Conservation (phyloP, 306 rosid species). For the Fagus crenata region DNA sequence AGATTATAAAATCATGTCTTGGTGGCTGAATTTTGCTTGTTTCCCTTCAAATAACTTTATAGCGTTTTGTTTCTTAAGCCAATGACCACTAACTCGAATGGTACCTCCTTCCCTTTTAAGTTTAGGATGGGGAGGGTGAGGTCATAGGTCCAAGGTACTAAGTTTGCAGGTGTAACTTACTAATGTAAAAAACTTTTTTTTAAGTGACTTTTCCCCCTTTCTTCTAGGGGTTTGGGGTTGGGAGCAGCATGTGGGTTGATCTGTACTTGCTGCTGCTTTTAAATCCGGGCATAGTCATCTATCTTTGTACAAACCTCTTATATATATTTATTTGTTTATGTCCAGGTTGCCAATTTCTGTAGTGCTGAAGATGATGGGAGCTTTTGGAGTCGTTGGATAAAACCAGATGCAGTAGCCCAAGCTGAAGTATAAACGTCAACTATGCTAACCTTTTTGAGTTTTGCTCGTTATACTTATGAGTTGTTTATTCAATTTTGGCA, state of each 20-base stretch:
- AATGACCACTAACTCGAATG: not conserved
- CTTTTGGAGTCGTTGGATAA: slow-evolving; percentile 99
- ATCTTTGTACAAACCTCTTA: not conserved
- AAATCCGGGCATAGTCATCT: not conserved
- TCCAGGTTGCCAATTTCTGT: slow-evolving; percentile 88
- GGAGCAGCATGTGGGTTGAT: slow-evolving; percentile 1
- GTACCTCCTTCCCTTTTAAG: not conserved
- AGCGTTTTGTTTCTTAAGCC: not conserved
- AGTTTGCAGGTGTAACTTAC: not conserved
- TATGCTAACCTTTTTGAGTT: not conserved
- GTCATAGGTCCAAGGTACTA: not conserved
- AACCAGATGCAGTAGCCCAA: slow-evolving; percentile 76
- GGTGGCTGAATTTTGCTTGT: slow-evolving; percentile 7
- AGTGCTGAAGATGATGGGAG: slow-evolving; percentile 95
- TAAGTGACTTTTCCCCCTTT: not conserved
- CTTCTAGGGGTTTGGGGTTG: not conserved
- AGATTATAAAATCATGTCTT: slow-evolving; percentile 29
- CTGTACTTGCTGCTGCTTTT: not conserved
- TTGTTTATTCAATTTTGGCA: not conserved
- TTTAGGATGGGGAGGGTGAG: not conserved
- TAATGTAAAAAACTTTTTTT: not conserved
- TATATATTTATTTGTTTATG: slow-evolving; percentile 3
- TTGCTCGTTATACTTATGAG: not conserved
- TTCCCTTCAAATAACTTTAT: not conserved
- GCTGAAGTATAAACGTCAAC: slow-evolving; percentile 70